These are phyloP conservation scores for Russula lepida DNA, from an alignment of 768 basidiomycete species.

Conservation along the genomic window DNA sequence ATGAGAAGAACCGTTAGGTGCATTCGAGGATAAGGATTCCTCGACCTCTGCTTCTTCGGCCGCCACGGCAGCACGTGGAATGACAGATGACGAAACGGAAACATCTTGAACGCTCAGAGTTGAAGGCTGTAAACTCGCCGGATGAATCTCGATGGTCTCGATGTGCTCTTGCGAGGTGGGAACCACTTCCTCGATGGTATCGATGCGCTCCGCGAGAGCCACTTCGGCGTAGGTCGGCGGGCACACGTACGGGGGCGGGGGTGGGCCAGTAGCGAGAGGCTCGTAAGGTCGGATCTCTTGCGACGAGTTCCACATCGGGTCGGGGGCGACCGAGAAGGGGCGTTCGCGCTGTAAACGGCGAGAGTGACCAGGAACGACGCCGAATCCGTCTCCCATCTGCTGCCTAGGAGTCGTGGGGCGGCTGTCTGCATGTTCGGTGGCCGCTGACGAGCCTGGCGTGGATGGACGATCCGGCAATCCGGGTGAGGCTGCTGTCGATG, in stretches of 20 bases:
- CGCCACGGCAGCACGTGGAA: not conserved
- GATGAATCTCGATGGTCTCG: not conserved
- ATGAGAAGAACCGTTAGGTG: not conserved
- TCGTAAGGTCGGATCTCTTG: not conserved
- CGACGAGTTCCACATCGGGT: slow-evolving; percentile 7
- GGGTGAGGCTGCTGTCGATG: not conserved
- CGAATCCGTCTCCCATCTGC: not conserved
- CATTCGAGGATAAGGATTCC: not conserved
- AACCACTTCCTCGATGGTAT: not conserved
- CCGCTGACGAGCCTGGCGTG: not conserved
- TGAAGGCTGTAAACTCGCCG: not conserved
- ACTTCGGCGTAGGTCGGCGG: not conserved
- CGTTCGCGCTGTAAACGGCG: slow-evolving; percentile 9
- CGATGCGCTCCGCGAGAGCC: not conserved
- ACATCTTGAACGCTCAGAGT: not conserved
- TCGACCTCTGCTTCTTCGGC: not conserved
- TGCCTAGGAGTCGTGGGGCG: not conserved
- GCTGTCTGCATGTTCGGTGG: not conserved
- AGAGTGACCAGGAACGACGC: not conserved
- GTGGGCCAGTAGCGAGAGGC: not conserved
- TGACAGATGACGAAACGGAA: not conserved
- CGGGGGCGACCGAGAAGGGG: not conserved
- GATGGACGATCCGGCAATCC: not conserved
- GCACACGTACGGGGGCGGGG: not conserved
- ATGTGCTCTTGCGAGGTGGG: too few relatives aligned